phyloP scores from a whole-genome alignment of 176 grass and related monocot species.

The Pontederia paniculata region DNA sequence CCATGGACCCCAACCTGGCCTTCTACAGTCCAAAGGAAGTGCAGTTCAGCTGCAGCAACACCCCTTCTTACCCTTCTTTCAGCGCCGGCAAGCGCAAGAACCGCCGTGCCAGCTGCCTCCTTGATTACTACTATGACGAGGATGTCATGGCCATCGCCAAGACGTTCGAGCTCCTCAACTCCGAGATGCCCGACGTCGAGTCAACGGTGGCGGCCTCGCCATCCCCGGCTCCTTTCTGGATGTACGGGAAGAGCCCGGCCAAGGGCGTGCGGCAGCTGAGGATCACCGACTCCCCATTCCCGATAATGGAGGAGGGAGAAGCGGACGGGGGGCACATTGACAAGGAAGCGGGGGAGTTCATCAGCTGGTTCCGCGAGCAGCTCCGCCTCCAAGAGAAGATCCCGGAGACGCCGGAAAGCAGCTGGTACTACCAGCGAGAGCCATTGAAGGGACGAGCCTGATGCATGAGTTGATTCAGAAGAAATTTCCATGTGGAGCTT shows the following conservation, averaged over 20 bases:
- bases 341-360: slow-evolving; percentile 43
- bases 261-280: slow-evolving; percentile 39
- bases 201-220: slow-evolving; percentile 31
- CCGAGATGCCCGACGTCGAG: background rate
- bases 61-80: slow-evolving; percentile 28
- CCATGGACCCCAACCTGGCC: slow-evolving; percentile 17
- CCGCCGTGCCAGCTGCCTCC: slow-evolving; percentile 12
- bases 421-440: background rate
- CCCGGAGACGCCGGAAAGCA: slow-evolving; percentile 44
- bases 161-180: background rate
- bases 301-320: slow-evolving; percentile 29
- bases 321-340: slow-evolving; percentile 33
- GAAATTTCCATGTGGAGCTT: no score
- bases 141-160: background rate
- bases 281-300: slow-evolving; percentile 86
- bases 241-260: slow-evolving; percentile 40
- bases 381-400: slow-evolving; percentile 42
- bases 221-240: slow-evolving; percentile 31
- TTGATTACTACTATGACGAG: slow-evolving; percentile 25
- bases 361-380: slow-evolving; percentile 58
- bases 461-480: no score
- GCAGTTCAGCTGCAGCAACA: slow-evolving; percentile 90
- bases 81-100: slow-evolving; percentile 22
- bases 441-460: background rate
- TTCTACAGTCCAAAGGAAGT: slow-evolving; percentile 39